Evolutionary conservation across 2,329 filamentous ascomycete species (phyloP), one percentile per base, ranked within the genome.

Genomic region (Cyphellophora attinorum): DNA sequence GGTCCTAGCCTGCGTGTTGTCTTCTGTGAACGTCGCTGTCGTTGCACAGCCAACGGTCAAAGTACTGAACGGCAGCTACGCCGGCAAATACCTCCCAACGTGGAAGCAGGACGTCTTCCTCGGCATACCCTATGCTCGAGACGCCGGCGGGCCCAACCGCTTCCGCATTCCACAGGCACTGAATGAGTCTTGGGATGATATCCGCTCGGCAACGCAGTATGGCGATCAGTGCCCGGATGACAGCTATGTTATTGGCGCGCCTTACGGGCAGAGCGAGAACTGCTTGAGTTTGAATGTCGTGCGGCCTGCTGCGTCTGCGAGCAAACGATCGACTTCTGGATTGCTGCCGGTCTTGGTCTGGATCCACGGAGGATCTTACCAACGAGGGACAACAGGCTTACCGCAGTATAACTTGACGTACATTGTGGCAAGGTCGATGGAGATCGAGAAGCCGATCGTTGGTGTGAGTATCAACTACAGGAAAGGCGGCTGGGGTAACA

Each of bases 331-430:
- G 58, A 6, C 41, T 53, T 19, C 46, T 49, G 5, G 51, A 53
- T 2, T 60, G 55, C 8, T 80, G 2, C 75, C 74, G 0, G 68
- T 78, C 5, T 64, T 62, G 8, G 61, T 76, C 2, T 81, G 76
- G 75, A 72, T 81, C 16, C 72, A 77, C 21, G 64, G 71, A 10
- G 73, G 72, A 19, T 71, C 69, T 2, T 62, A 74, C 4, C 65
- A 59, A 33, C 56, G 61, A 19, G 74, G 75, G 2, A 64, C 51
- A 51, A 64, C 44, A 46, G 57, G 41, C 10, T 72, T 76, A 40
- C 59, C 67, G 4, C 67, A 75, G 35, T 81, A 81, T 51, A 81
- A 81, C 47, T 59, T 77, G 38, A 71, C 69, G 11, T 72, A 68
- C 39, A 67, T 79, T 30, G 71, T 81, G 5, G 56, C 65, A 29